Percentiles rank a stretch among this genome's conserved stretches.
Conservation (phyloP, 139 green algal genomes). For the Monoraphidium neglectum region DNA sequence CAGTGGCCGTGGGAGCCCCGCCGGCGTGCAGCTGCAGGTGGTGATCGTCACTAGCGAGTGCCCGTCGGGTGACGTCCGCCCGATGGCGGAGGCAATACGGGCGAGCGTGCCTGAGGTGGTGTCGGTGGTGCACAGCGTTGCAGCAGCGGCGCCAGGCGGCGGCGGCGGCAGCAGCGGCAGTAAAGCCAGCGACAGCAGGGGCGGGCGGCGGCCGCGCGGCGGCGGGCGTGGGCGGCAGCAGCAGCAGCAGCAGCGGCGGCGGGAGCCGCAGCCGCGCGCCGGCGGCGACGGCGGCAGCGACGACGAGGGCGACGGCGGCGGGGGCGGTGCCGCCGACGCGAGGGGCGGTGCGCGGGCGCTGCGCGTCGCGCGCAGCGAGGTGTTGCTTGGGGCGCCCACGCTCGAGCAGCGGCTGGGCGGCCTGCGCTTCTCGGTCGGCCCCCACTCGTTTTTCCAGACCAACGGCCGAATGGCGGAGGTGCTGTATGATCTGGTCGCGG, state of each 20-base stretch:
- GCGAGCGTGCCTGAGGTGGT: slow-evolving; percentile 20
- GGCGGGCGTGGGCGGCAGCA: background rate
- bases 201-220: background rate
- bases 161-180: background rate
- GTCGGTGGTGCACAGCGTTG: slow-evolving; percentile 5
- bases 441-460: slow-evolving; percentile 89
- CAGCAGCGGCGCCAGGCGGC: background rate
- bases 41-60: slow-evolving; percentile 1
- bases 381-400: background rate
- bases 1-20: background rate
- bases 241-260: background rate
- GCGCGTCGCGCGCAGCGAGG: background rate
- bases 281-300: background rate
- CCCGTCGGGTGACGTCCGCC: background rate
- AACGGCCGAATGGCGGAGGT: slow-evolving; percentile 71
- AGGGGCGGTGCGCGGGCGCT: background rate
- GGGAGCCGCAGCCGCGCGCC: too few relatives aligned
- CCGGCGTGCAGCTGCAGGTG: background rate
- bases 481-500: slow-evolving; percentile 46
- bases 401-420: slow-evolving; percentile 44
- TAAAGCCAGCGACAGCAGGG: background rate
- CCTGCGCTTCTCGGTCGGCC: slow-evolving; percentile 69
- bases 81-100: slow-evolving; percentile 23
- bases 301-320: too few relatives aligned
- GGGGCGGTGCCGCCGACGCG: background rate